Evolutionary conservation across 2,329 filamentous ascomycete genomes (phyloP).

Genomic region (Fusarium floridanum): DNA sequence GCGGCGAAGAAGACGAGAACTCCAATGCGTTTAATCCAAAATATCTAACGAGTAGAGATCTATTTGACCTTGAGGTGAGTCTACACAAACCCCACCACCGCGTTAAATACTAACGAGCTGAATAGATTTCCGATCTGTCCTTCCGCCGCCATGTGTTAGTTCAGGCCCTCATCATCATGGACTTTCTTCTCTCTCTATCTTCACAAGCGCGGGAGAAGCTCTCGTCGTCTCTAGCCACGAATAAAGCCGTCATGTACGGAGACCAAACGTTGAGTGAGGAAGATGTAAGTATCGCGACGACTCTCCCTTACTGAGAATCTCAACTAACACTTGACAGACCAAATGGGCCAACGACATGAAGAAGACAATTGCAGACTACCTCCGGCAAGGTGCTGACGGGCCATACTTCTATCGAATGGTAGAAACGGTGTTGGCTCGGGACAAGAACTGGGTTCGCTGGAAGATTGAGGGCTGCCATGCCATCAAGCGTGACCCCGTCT

Average conservation of each 20-base stretch:
- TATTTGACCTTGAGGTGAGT: slow-evolving; percentile 91
- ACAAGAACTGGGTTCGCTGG: slow-evolving; percentile 99
- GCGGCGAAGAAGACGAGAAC: slow-evolving; percentile 65
- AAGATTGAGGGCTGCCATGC: slow-evolving; percentile 93
- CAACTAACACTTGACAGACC: slow-evolving; percentile 61
- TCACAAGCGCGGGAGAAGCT: slow-evolving; percentile 85
- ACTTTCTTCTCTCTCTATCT: slow-evolving; percentile 94
- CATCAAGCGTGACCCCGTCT: slow-evolving; percentile 82
- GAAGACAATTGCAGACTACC: slow-evolving; percentile 82
- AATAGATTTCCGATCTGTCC: slow-evolving; percentile 87
- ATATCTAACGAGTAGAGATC: slow-evolving; percentile 95
- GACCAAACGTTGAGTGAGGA: slow-evolving; percentile 81
- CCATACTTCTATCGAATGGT: slow-evolving; percentile 97
- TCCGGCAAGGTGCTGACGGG: slow-evolving; percentile 84
- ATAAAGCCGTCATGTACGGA: slow-evolving; percentile 88
- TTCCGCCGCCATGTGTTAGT: slow-evolving; percentile 96
- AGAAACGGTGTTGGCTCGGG: slow-evolving; percentile 92
- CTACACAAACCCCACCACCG: not conserved
- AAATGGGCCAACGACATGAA: slow-evolving; percentile 89
- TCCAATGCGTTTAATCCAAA: slow-evolving; percentile 85
- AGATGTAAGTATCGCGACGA: slow-evolving; percentile 70
- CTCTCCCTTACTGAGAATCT: not conserved
- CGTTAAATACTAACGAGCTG: slow-evolving; percentile 39
- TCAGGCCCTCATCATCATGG: slow-evolving; percentile 92
- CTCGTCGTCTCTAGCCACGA: slow-evolving; percentile 73